Evolutionary conservation across 352 stramenopile species (phyloP).

Genomic region (Phytopythium chamaehyphon): DNA sequence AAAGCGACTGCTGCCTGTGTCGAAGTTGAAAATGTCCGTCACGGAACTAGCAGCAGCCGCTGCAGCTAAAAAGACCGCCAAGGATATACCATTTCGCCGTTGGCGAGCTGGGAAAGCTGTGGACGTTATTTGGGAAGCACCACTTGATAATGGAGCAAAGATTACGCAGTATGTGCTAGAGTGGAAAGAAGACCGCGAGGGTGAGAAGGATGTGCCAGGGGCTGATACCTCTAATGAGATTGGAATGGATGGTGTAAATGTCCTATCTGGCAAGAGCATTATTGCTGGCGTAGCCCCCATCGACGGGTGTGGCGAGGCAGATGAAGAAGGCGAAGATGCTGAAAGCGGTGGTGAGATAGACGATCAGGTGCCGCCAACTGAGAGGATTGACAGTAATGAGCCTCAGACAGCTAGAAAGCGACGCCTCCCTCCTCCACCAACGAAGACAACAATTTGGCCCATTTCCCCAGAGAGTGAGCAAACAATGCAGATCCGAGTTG

Average conservation of each 20-base stretch:
- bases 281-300: constrained; percentile 13
- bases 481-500: constrained; percentile 50
- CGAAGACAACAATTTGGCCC: constrained; percentile 64
- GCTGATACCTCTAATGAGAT: too few relatives aligned
- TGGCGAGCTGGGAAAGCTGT: constrained; percentile 70
- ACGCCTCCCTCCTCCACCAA: constrained; percentile 10
- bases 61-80: constrained; percentile 21
- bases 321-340: constrained; percentile 1
- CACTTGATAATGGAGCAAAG: constrained; percentile 47
- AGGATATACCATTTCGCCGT: constrained; percentile 54
- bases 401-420: too few relatives aligned
- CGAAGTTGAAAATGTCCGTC: too few relatives aligned
- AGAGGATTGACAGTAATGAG: too few relatives aligned
- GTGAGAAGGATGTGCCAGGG: too few relatives aligned
- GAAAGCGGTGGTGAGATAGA: neutral
- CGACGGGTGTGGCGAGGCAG: too few relatives aligned
- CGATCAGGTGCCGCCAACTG: too few relatives aligned
- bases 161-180: constrained; percentile 71
- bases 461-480: constrained; percentile 35
- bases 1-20: too few relatives aligned
- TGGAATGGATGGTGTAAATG: neutral
- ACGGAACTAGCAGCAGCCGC: constrained; percentile 45
- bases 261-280: constrained; percentile 5
- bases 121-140: constrained; percentile 65
- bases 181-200: constrained; percentile 52